These are phyloP conservation scores for Colletotrichum sp. DNA, from an alignment of 2,329 filamentous ascomycete species.

Conservation along the genomic window DNA sequence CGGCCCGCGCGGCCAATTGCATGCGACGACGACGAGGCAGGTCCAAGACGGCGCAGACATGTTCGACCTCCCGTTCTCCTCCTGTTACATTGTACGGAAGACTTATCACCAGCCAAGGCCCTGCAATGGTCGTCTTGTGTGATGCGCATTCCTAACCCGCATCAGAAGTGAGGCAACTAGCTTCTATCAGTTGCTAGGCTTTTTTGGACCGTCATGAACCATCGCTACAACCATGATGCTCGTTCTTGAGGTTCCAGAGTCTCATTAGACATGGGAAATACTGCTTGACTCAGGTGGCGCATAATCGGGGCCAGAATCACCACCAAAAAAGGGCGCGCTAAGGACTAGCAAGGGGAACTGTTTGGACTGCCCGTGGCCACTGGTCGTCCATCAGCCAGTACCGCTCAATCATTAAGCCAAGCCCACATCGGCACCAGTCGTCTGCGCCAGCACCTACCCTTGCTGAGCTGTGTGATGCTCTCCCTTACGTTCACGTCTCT, in stretches of 20 bases:
- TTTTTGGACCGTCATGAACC: neutral
- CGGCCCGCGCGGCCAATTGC: neutral
- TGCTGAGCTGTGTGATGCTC: neutral
- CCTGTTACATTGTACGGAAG: neutral
- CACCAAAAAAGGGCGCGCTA: neutral
- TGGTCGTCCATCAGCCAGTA: neutral
- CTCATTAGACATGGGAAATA: neutral
- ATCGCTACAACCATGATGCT: neutral
- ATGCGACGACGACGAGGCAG: neutral
- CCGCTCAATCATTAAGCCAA: neutral
- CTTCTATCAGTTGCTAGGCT: neutral
- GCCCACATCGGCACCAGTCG: neutral
- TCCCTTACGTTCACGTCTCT: neutral
- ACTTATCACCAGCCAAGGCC: neutral
- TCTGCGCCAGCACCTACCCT: neutral
- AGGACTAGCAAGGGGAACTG: neutral
- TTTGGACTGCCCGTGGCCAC: neutral
- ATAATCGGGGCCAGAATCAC: neutral
- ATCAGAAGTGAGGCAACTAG: neutral
- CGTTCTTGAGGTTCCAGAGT: neutral
- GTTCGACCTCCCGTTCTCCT: neutral
- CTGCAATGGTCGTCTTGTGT: neutral
- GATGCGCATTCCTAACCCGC: neutral
- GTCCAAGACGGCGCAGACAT: neutral
- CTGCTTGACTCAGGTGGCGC: constrained; percentile 5